Conservation (phyloP, 345 rosid genomes). For the Aurinia saxatilis region DNA sequence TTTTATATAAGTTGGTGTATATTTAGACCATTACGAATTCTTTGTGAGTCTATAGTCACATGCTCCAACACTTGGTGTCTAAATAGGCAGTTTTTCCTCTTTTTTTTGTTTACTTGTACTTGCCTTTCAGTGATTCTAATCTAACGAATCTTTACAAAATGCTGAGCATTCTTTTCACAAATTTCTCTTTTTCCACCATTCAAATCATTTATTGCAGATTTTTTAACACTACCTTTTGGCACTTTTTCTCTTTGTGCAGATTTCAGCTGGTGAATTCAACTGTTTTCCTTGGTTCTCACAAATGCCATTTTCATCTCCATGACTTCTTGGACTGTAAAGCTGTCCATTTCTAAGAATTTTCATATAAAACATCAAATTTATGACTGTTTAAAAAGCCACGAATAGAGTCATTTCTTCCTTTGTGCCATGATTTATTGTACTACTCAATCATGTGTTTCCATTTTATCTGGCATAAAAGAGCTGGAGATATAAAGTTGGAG, state of each 20-base stretch:
- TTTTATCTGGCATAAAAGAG: constrained; percentile 30
- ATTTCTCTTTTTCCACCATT: background rate
- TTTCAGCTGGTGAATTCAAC: constrained; percentile 87
- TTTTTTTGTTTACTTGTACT: too few relatives aligned
- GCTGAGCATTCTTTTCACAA: constrained; percentile 45
- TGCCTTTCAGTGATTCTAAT: constrained; percentile 98
- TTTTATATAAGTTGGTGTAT: too few relatives aligned
- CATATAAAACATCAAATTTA: background rate
- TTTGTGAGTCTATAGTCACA: too few relatives aligned
- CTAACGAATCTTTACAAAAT: constrained; percentile 86
- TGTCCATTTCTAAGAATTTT: background rate
- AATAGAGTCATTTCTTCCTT: too few relatives aligned
- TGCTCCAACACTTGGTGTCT: too few relatives aligned
- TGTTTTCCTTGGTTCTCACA: constrained; percentile 88
- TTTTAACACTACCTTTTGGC: background rate
- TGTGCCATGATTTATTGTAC: background rate
- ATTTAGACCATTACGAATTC: too few relatives aligned
- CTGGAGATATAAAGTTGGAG: constrained; percentile 30
- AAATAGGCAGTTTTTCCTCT: too few relatives aligned
- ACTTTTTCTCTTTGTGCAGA: constrained; percentile 36
- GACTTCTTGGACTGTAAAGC: too few relatives aligned
- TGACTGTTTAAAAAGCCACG: too few relatives aligned
- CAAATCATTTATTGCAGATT: too few relatives aligned
- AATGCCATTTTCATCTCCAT: background rate
- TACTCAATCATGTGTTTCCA: constrained; percentile 27